Conservation (phyloP, 805 yeast genomes). For the Yarrowia divulgata region DNA sequence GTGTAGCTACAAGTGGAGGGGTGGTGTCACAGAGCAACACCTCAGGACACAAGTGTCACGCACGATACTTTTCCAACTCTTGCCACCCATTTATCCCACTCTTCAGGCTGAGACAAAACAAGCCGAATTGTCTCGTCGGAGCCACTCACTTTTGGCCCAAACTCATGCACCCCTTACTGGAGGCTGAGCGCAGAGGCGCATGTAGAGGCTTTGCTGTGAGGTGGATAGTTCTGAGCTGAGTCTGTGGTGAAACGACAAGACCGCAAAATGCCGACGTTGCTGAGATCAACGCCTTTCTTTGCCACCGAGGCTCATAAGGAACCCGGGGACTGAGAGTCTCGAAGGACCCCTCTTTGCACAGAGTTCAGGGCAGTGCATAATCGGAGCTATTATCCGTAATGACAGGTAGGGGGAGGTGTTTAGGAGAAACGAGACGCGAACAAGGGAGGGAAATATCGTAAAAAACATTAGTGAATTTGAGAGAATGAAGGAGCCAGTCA, state of each 20-base stretch:
- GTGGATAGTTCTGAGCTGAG: background rate
- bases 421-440: no score
- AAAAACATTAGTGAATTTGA: no score
- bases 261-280: no score
- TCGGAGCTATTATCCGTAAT: conserved; percentile 10
- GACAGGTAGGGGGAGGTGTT: background rate
- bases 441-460: no score
- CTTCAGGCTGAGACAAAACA: no score
- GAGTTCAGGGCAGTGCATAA: conserved; percentile 36
- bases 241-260: background rate
- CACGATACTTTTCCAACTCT: no score
- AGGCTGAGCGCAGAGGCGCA: conserved; percentile 3
- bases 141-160: background rate
- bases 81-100: no score
- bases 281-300: no score
- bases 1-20: no score
- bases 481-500: no score
- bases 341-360: conserved; percentile 6
- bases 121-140: background rate
- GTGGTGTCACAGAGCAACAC: no score
- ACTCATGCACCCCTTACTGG: background rate
- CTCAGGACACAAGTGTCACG: no score
- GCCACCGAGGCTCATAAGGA: background rate
- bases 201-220: background rate
- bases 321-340: background rate